phyloP scores from a whole-genome alignment of 345 rosid species.

The Eucalyptus coolabah region DNA sequence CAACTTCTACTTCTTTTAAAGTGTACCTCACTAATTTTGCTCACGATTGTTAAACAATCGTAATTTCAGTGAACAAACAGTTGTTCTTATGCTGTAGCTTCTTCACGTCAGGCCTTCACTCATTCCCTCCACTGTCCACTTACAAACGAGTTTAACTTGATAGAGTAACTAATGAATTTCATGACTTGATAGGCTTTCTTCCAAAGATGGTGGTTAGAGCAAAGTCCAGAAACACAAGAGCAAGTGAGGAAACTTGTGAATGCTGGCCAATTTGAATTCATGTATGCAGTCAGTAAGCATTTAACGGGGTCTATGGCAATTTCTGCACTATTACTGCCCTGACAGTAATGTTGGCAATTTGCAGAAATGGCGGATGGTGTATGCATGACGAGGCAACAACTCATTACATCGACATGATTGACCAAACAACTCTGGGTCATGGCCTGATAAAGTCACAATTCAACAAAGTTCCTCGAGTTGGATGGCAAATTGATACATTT shows the following conservation, averaged over 20 bases:
- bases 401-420: slow-evolving; percentile 92
- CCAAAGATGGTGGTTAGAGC: slow-evolving; percentile 73
- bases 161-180: background rate
- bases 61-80: background rate
- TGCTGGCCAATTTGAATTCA: slow-evolving; percentile 62
- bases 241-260: slow-evolving; percentile 52
- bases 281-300: slow-evolving; percentile 30
- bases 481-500: slow-evolving; percentile 93
- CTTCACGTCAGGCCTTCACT: background rate
- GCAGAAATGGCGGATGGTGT: slow-evolving; percentile 92
- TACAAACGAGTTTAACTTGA: background rate
- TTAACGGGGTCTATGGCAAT: background rate
- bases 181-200: slow-evolving; percentile 52
- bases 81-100: background rate
- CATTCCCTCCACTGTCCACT: background rate
- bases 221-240: slow-evolving; percentile 45
- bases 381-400: slow-evolving; percentile 88
- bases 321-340: background rate
- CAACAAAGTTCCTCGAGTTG: slow-evolving; percentile 64
- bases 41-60: background rate
- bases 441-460: slow-evolving; percentile 46
- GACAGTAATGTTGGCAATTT: background rate
- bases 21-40: background rate
- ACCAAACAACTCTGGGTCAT: slow-evolving; percentile 83
- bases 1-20: background rate